Base-by-base conservation (phyloP, 106 monocot species). In the Agapanthus africanus region DNA sequence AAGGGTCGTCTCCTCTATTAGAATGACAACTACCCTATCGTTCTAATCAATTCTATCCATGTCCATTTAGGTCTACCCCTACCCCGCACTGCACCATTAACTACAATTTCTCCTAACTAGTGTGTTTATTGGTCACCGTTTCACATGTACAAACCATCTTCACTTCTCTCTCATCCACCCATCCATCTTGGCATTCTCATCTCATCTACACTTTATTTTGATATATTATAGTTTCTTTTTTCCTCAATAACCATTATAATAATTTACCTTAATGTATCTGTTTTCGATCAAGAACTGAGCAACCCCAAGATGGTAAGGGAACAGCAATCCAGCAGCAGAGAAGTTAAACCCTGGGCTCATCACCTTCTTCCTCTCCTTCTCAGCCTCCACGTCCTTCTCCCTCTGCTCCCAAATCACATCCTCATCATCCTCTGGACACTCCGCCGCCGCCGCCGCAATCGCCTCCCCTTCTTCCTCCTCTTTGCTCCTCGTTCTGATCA, bases 261-360 rank as follows among this genome's bases (percentile, higher is more conserved):
- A 47, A 47, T 10, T 28, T 26, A 83, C 90, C 85, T 80, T 88
- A 64, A 95, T 88, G 57, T 91, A 95, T 0, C 95, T 91, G 18
- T 86, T n/a, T n/a, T 88, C 91, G 34, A 95, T 74, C 36, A 95
- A 86, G 18, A 76, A 65, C 79, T 75, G 75, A 13, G 95, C 86
- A 35, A 86, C 91, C 1, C 95, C 95, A 9, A 91, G 72, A 77
- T 95, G 84, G 41, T 95, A 95, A 5, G 95, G 91, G 40, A 95
- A 82, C 40, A 95, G 79, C 10, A 95, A 49, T 4, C 95, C 91
- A 0, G 95, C 91, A 2, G 91, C 95, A 32, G 91, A 91, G 83
- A 95, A 95, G 71, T 88, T 91, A 40, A 95, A 95, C 41, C 91
- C 95, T 13, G 91, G 88, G 41, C 83, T 81, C 37, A 81, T 87